Evolutionary conservation across 2,329 filamentous ascomycete genomes (phyloP), one percentile per base, ranked within the genome.

Genomic region (Trichoderma endophyticum): DNA sequence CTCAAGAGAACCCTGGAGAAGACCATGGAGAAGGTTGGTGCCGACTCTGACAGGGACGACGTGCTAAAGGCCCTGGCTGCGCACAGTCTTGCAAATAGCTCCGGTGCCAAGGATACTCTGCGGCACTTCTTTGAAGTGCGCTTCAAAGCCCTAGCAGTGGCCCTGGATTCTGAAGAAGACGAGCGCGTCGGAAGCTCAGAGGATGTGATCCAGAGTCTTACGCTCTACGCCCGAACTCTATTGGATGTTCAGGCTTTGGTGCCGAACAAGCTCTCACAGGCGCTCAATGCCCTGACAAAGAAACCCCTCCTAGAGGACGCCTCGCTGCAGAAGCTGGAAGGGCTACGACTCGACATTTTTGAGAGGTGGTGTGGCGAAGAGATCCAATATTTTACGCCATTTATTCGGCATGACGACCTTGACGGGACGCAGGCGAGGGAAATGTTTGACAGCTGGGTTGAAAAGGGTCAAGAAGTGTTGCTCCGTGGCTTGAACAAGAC

Each of bases 361-460:
- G 89, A 91, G 74, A 87, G 87, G 24, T 97, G 94, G 92, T 92
- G 96, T 74, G 88, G 92, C 21, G 90, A 94, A 8, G 93, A 97
- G 73, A 92, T 97, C 56, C 89, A 89, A 61, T 92, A 92, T 75
- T 98, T 97, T 78, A 95, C 91, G 1, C 95, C 95, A 0, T 97
- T 94, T 83, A 92, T 97, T 43, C 90, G 93, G 34, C 91, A 97
- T 76, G 93, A 95, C 75, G 92, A 96, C 75, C 81, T 93, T 5
- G 87, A 90, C 28, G 88, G 87, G 24, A 81, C 84, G 28, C 86
- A 90, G 73, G 88, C 89, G 1, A 85, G 86, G 56, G 86, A 89
- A 2, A 89, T 89, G 80, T 85, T 93, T 15, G 86, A 85, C 26
- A 79, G 79, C 32, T 95, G 92, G 92, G 89, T 90, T 0, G 85